Evolutionary conservation across 345 rosid species (phyloP), one percentile per base, ranked within the genome.

Genomic region (Brassica nigra): DNA sequence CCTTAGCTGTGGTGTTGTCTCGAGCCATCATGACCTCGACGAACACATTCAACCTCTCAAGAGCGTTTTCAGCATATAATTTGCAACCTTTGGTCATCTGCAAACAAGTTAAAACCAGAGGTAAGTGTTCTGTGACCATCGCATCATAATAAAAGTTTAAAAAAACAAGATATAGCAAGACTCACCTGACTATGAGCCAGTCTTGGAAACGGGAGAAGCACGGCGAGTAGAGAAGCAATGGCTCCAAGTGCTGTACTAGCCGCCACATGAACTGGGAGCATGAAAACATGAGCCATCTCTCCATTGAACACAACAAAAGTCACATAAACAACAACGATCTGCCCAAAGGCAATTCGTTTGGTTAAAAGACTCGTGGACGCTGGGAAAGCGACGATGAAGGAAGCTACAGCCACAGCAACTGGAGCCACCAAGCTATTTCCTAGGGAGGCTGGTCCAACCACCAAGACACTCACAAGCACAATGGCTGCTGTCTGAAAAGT

Each of bases 271-370:
- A 83, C 31, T 2, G 93, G 93, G 66, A 81, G 89, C 54, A 91
- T 78, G 6, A 78, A 54, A 11, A 58, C 86, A 62, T 77, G 78
- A 55, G 70, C 85, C 11, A 85, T 14, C 62, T 82, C 73, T 52
- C 82, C 86, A 11, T 89, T 87, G 37, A 84, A 61, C 62, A 89
- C 81, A 30, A 79, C 91, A 31, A 88, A 67, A 30, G 89, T 88
- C 8, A 87, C 93, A 39, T 77, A 93, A 36, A 93, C 84, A 31
- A 90, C 87, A 59, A 91, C 93, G 8, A 85, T 82, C 85, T 91
- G 97, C 63, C 97, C 97, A 64, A 90, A 91, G 36, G 97, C 95
- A 63, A 93, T 86, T 76, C 97, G 82, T 82, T 91, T 93, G 9
- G 92, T 82, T 84, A 86, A 47, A 79, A 93, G 58, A 68, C 85